phyloP scores from a whole-genome alignment of 768 basidiomycete genomes.

The Mycena albidolilacea region DNA sequence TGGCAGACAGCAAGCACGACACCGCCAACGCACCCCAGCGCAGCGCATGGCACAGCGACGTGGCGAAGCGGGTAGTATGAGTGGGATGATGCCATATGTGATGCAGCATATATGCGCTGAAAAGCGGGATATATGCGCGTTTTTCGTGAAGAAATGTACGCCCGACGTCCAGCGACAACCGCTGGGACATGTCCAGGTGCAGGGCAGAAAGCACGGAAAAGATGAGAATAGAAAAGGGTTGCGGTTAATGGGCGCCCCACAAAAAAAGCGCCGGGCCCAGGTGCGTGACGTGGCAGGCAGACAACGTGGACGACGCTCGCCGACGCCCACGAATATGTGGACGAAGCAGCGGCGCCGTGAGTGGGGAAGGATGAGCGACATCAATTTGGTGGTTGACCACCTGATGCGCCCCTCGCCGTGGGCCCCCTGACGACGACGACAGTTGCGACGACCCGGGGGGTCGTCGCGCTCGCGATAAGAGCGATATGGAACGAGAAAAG shows the following conservation, averaged over 20 bases:
- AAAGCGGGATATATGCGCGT: not conserved
- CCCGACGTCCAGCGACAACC: too few relatives aligned
- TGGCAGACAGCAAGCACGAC: not conserved
- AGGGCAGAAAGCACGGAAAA: not conserved
- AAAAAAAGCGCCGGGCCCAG: not conserved
- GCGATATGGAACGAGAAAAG: slow-evolving; percentile 26
- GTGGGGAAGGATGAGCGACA: slow-evolving; percentile 15
- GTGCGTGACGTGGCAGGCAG: slow-evolving; percentile 39
- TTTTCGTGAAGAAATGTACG: not conserved
- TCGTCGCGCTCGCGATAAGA: slow-evolving; percentile 16
- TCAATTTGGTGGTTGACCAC: slow-evolving; percentile 24
- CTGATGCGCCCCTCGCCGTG: slow-evolving; percentile 32
- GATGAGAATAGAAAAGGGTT: not conserved
- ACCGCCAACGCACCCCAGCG: not conserved
- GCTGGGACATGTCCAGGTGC: too few relatives aligned
- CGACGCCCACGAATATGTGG: too few relatives aligned
- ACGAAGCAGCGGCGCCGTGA: not conserved
- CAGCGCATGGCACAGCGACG: not conserved
- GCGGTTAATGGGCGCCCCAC: not conserved
- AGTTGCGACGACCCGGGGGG: slow-evolving; percentile 16
- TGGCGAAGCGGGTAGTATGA: not conserved
- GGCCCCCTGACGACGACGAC: slow-evolving; percentile 7
- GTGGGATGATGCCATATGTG: not conserved
- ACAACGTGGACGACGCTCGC: not conserved
- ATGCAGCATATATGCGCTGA: not conserved